Base-by-base conservation (phyloP, 495 filamentous ascomycete species). In the Lindgomyces ingoldianus region DNA sequence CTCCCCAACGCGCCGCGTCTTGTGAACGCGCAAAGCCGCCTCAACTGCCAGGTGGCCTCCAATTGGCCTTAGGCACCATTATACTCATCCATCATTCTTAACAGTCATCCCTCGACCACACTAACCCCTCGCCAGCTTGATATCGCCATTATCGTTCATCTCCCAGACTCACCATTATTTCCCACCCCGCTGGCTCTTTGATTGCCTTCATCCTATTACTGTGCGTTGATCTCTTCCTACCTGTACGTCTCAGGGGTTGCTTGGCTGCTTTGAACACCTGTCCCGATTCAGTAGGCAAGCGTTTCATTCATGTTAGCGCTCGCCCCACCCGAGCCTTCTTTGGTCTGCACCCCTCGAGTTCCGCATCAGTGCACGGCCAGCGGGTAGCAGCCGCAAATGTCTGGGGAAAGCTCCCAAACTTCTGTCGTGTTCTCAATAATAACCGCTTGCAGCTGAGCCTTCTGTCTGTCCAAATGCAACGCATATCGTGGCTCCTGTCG, bases 241-340 rank as follows among this genome's bases (percentile, higher is more conserved):
- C 55, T 69, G 66, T 57, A 47, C 47, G 49, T 39, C 49, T 52
- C 46, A 69, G 66, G 60, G 65, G 55, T 29, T 60, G n/a, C n/a
- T n/a, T n/a, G n/a, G n/a, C n/a, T n/a, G 59, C 60, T 67, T 68
- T 64, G 60, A 64, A 64, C 61, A 62, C 51, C 51, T 62, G 62
- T 57, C 62, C 62, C 51, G 29, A 55, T 60, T 24, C 27, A 53
- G 65, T 53, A 25, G 51, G 52, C 51, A 49, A 57, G 44, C 60
- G 62, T 70, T 65, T 70, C 62, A 65, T 30, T 9, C 41, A n/a
- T 16, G 6, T 16, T 21, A 10, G 16, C n/a, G 14, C 10, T 30
- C 50, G 42, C 51, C 50, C 54, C 60, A 50, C 6, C 33, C 33
- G 6, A 6, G 33, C 14, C 6, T 39, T 39, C 6, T 14, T 6